Conservation (phyloP, 768 basidiomycete genomes). For the Epithele typhae region DNA sequence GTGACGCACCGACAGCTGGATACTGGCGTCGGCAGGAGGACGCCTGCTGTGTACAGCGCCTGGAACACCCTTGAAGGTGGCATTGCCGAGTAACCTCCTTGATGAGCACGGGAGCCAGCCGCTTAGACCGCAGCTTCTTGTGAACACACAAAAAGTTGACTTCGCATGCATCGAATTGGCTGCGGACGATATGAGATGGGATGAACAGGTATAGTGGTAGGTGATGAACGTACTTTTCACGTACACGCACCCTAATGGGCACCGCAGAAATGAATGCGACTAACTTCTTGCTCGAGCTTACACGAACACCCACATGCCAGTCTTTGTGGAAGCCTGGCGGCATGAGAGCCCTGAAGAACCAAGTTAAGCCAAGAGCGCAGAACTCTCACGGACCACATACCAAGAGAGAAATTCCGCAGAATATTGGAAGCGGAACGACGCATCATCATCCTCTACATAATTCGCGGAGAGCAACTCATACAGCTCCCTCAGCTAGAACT, state of each 20-base stretch:
- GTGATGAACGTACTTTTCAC: conserved; percentile 80
- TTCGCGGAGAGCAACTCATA: conserved; percentile 88
- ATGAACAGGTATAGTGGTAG: too few species aligned
- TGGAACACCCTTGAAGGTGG: conserved; percentile 91
- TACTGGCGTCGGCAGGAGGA: conserved; percentile 91
- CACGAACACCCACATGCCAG: conserved; percentile 96
- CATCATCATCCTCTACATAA: conserved; percentile 96
- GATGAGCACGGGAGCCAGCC: conserved; percentile 92
- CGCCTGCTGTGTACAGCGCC: conserved; percentile 94
- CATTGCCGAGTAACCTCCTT: conserved; percentile 95
- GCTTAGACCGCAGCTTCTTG: conserved; percentile 95
- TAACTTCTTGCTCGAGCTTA: conserved; percentile 84
- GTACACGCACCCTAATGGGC: conserved; percentile 81
- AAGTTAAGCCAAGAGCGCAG: too few species aligned
- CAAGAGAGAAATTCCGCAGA: conserved; percentile 91
- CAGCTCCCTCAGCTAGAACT: conserved; percentile 80
- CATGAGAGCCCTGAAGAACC: conserved; percentile 74
- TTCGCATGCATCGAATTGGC: conserved; percentile 71
- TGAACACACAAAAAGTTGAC: conserved; percentile 98
- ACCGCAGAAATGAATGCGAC: conserved; percentile 97
- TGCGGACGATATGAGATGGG: too few species aligned
- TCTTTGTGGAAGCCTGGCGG: conserved; percentile 91
- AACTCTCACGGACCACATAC: too few species aligned
- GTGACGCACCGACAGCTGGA: conserved; percentile 68
- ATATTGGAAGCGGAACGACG: conserved; percentile 96